Evolutionary conservation across 169 alveolate species (phyloP).

Genomic region (Babesia gibsoni): DNA sequence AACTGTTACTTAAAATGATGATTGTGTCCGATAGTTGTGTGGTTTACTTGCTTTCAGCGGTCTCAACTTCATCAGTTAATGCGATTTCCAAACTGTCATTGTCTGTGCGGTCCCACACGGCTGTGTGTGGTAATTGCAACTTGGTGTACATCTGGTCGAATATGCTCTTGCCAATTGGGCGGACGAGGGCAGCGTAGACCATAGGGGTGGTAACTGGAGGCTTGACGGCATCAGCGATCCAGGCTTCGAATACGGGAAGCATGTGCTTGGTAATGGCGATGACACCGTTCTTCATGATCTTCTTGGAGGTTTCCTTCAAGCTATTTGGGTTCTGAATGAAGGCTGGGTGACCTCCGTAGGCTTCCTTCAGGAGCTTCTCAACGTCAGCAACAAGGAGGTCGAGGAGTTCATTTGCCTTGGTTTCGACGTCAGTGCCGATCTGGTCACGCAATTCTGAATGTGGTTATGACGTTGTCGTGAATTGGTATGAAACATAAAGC

Average conservation of each 20-base stretch:
- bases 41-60: too few relatives aligned
- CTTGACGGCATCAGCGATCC: constrained; percentile 61
- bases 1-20: too few relatives aligned
- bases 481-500: too few relatives aligned
- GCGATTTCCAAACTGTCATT: constrained; percentile 27
- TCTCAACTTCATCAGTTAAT: constrained; percentile 10
- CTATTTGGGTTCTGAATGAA: constrained; percentile 19
- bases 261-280: constrained; percentile 38
- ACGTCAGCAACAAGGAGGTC: constrained; percentile 50
- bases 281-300: constrained; percentile 40
- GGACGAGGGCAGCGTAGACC: constrained; percentile 54
- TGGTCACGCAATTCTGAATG: constrained; percentile 38
- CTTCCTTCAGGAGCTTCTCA: constrained; percentile 36
- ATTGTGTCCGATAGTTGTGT: too few relatives aligned
- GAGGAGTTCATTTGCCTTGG: constrained; percentile 51
- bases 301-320: constrained; percentile 26
- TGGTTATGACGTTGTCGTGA: constrained; percentile 2
- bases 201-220: constrained; percentile 56
- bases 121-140: constrained; percentile 16
- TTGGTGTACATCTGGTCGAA: constrained; percentile 58
- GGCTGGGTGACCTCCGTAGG: constrained; percentile 7
- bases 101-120: constrained; percentile 26
- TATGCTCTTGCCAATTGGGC: constrained; percentile 56
- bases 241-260: constrained; percentile 55
- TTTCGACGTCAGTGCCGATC: constrained; percentile 44